A percentile compares a stretch with the other conserved stretches of the same genome.
Evolutionary conservation across 176 grass and related monocot species (phyloP).

Genomic region (Raddia guianensis): DNA sequence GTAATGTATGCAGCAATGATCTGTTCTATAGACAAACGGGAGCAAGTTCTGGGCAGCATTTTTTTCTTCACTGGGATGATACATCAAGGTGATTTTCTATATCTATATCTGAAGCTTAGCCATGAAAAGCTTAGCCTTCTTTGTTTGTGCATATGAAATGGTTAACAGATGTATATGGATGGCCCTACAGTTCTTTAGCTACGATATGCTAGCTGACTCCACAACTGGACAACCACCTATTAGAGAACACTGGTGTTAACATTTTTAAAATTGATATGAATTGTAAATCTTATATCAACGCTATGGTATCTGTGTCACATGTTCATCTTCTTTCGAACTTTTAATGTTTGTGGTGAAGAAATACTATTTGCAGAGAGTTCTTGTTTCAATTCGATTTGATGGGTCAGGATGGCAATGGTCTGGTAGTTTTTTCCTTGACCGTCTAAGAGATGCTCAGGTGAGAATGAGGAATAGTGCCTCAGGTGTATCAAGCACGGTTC

Average conservation of each 20-base stretch:
- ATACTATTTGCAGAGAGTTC: no score
- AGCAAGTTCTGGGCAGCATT: conserved; percentile 84
- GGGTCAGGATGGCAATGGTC: no score
- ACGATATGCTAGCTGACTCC: neutral
- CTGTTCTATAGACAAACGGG: conserved; percentile 89
- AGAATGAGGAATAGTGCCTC: no score
- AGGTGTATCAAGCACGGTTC: no score
- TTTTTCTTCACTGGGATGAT: conserved; percentile 93
- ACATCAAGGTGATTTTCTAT: conserved; percentile 66
- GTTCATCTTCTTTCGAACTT: conserved; percentile 29
- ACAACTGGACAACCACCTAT: neutral
- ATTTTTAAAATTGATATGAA: neutral
- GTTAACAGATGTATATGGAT: conserved; percentile 4
- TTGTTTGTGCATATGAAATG: conserved; percentile 39
- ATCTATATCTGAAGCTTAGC: conserved; percentile 16
- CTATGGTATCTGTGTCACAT: conserved; percentile 14
- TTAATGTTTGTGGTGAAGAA: no score
- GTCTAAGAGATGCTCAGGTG: no score
- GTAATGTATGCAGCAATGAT: no score
- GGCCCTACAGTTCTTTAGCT: conserved; percentile 3
- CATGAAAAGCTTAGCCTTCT: neutral
- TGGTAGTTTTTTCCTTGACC: no score
- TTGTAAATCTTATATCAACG: conserved; percentile 19
- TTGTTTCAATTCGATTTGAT: no score
- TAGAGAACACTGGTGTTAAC: neutral